phyloP scores from a whole-genome alignment of 2,329 filamentous ascomycete species.

The Colletotrichum graminicola region DNA sequence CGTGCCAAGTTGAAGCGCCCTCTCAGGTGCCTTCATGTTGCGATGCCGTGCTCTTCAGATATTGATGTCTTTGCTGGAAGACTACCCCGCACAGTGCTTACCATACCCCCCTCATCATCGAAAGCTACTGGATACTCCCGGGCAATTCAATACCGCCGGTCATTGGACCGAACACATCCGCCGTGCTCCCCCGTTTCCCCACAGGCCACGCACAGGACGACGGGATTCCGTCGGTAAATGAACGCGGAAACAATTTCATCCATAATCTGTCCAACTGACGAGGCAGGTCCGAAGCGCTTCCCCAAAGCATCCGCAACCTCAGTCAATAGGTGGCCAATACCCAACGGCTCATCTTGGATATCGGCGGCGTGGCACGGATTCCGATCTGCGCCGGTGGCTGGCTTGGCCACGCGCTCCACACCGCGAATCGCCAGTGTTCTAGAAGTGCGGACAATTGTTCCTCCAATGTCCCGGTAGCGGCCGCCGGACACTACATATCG shows the following conservation, averaged over 20 bases:
- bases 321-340: conserved; percentile 9
- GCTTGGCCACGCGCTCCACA: conserved; percentile 24
- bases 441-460: conserved; percentile 30
- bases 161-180: conserved; percentile 28
- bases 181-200: conserved; percentile 19
- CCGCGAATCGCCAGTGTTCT: conserved; percentile 31
- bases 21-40: not conserved
- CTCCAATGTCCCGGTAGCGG: conserved; percentile 25
- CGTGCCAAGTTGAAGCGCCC: not conserved
- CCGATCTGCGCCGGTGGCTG: conserved; percentile 9
- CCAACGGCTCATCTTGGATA: conserved; percentile 3
- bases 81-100: conserved; percentile 20
- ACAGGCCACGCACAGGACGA: conserved; percentile 16
- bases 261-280: not conserved
- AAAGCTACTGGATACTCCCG: not conserved
- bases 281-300: not conserved
- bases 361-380: not conserved
- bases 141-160: not conserved
- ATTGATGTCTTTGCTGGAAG: not conserved
- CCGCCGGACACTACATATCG: not conserved
- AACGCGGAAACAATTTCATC: conserved; percentile 5
- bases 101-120: conserved; percentile 5
- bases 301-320: not conserved
- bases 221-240: conserved; percentile 30
- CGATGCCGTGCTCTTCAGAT: not conserved